Evolutionary conservation across 2,329 filamentous ascomycete species (phyloP), one percentile per base, ranked within the genome.

Genomic region (Aureobasidium sp.): DNA sequence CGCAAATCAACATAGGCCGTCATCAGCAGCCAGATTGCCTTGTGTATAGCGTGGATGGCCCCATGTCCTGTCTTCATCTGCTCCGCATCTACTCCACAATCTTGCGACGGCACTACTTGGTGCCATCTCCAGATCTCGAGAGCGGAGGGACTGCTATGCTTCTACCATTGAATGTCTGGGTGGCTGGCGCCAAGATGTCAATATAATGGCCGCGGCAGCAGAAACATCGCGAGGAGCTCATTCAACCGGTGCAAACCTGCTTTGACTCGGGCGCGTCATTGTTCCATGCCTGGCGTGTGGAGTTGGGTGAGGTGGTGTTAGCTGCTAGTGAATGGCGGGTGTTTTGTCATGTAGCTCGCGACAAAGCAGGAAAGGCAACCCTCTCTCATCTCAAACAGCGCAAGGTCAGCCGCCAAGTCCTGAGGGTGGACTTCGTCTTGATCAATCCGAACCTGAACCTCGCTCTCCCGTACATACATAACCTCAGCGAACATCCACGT

Each of bases 31-130:
- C 27, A 57, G 53, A 57, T 33, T 57, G 27, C n/a, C 24, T 42
- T 24, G 53, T 57, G 45, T 33, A 45, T 57, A 45, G 53, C n/a
- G 53, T 48, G 19, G 27, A 39, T 35, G 31, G 42, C 29, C 54
- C 42, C 54, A 31, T 39, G 5, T 24, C 22, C 31, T 39, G 19
- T 37, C 17, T n/a, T 14, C 45, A 31, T 50, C 57, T 49, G 44
- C 45, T 60, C 57, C 57, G 57, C 57, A 60, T 40, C 57, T 50
- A 50, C 57, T 50, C 44, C 44, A 40, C 57, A 49, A 15, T 42
- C 42, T 42, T 9, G 29, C n/a, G 6, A 22, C 27, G 33, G 37
- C 49, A 35, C 49, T 52, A 39, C 7, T 12, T 22, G 14, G 15
- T 24, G 5, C 31, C 49, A 39, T 17, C 31, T 54, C 35, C 50